Evolutionary conservation across 768 basidiomycete genomes (phyloP).

Genomic region (Mycena belliarum): DNA sequence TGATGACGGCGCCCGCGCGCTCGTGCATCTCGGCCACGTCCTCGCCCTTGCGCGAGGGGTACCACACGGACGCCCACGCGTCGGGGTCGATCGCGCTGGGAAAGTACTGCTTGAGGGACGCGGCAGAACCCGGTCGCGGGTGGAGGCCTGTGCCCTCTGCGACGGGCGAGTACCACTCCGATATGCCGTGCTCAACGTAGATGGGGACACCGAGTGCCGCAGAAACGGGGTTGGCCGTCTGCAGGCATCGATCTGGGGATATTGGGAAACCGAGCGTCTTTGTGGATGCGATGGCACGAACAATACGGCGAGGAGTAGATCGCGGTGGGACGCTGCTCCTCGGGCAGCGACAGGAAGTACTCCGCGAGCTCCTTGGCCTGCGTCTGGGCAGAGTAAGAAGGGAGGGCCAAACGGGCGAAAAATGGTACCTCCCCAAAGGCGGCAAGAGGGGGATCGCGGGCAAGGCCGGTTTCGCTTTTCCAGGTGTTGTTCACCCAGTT

Average conservation of each 20-base stretch:
- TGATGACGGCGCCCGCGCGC: constrained; percentile 55
- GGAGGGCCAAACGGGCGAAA: background rate
- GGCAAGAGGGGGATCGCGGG: constrained; percentile 74
- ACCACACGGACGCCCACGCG: constrained; percentile 62
- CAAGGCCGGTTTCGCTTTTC: constrained; percentile 64
- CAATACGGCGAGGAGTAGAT: constrained; percentile 89
- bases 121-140: constrained; percentile 66
- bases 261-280: background rate
- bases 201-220: constrained; percentile 65
- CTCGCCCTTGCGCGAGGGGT: constrained; percentile 76
- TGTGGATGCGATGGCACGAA: constrained; percentile 32
- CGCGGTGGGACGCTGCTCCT: constrained; percentile 67
- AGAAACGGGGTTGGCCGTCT: constrained; percentile 71
- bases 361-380: constrained; percentile 76
- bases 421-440: constrained; percentile 62
- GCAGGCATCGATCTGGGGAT: constrained; percentile 77
- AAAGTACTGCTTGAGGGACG: constrained; percentile 54
- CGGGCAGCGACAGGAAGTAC: constrained; percentile 64
- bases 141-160: constrained; percentile 68
- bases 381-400: constrained; percentile 34
- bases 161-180: constrained; percentile 82
- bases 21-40: constrained; percentile 60
- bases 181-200: constrained; percentile 76
- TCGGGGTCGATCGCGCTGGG: constrained; percentile 56
- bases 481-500: constrained; percentile 73